Percentiles rank a stretch among this genome's conserved stretches.
These are phyloP conservation scores for Dillenia turbinata DNA, from an alignment of 164 flowering plant species.

Conservation along the genomic window DNA sequence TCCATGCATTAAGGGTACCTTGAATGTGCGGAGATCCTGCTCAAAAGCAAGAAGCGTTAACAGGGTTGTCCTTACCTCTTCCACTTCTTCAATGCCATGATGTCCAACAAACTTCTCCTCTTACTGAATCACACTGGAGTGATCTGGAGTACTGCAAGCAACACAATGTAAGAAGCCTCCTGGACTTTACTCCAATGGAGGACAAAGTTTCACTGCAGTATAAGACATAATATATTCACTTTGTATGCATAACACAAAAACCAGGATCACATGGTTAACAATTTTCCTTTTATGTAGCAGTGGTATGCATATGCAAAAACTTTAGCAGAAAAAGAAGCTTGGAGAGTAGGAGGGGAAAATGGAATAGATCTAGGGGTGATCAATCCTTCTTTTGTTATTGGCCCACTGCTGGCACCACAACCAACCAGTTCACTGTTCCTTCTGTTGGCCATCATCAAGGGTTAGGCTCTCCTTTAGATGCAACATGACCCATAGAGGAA, in stretches of 20 bases:
- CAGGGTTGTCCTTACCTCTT: slow-evolving; percentile 87
- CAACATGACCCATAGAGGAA: no score
- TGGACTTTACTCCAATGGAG: neutral
- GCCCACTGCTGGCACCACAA: slow-evolving; percentile 62
- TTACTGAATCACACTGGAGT: slow-evolving; percentile 88
- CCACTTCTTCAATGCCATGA: slow-evolving; percentile 73
- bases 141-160: slow-evolving; percentile 60
- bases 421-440: slow-evolving; percentile 58
- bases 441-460: slow-evolving; percentile 81
- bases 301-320: slow-evolving; percentile 87
- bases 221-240: neutral
- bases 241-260: neutral
- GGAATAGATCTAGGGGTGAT: slow-evolving; percentile 66
- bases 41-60: slow-evolving; percentile 58
- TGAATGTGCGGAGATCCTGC: slow-evolving; percentile 83
- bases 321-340: slow-evolving; percentile 81
- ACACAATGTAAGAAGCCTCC: slow-evolving; percentile 18
- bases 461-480: neutral
- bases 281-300: slow-evolving; percentile 23
- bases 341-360: slow-evolving; percentile 69
- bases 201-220: neutral
- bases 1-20: slow-evolving; percentile 79
- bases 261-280: neutral
- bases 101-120: slow-evolving; percentile 47
- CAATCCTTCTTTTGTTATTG: slow-evolving; percentile 74